Evolutionary conservation across 352 stramenopile species (phyloP).

Genomic region (Pythium apleroticum): DNA sequence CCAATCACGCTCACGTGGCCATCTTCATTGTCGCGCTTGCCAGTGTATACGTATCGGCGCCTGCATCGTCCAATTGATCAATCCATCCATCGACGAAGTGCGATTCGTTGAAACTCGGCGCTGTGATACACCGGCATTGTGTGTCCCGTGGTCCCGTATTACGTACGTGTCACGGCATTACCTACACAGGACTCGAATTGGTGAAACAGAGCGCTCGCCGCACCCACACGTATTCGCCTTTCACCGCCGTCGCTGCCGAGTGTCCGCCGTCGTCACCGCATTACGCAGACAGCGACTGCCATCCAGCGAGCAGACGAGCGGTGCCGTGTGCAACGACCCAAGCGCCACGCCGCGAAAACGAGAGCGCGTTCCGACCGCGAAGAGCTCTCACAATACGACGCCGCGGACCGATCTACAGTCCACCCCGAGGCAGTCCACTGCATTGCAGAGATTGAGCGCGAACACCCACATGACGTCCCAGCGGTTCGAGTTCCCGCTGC

Average conservation of each 20-base stretch:
- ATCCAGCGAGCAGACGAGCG: not conserved
- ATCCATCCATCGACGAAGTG: not conserved
- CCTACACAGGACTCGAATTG: not conserved
- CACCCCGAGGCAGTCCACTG: not conserved
- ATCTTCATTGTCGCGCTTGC: no score
- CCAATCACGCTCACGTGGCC: no score
- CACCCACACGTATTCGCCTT: not conserved
- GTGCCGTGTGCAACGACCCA: not conserved
- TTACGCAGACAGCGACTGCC: not conserved
- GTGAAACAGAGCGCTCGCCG: not conserved
- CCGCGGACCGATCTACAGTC: not conserved
- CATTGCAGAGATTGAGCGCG: not conserved
- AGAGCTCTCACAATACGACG: slow-evolving; percentile 1
- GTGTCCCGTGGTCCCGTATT: slow-evolving; percentile 5
- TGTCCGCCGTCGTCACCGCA: no score
- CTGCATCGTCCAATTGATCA: slow-evolving; percentile 4
- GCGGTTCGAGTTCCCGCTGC: slow-evolving; percentile 45
- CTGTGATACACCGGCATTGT: slow-evolving; percentile 1
- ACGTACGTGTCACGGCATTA: not conserved
- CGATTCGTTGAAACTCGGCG: not conserved
- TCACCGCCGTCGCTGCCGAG: no score
- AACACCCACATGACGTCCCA: slow-evolving; percentile 17
- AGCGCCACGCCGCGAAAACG: not conserved
- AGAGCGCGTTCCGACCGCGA: no score
- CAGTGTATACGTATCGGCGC: no score